These are phyloP conservation scores for Datura wrightii DNA, from an alignment of 257 asterid species.

Conservation along the genomic window DNA sequence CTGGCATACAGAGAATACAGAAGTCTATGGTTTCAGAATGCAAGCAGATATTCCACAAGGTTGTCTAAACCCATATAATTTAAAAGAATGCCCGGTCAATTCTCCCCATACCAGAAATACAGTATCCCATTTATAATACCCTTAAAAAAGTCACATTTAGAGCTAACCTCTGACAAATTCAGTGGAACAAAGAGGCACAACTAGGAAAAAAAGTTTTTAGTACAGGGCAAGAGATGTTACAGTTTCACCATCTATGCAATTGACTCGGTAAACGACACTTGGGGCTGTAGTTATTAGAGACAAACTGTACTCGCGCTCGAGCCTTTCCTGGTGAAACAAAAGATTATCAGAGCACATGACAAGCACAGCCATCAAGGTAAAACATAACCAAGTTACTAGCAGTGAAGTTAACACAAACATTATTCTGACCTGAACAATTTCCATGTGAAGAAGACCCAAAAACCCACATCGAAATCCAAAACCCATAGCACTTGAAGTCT, in stretches of 20 bases:
- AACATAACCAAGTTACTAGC: conserved; percentile 32
- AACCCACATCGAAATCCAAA: conserved; percentile 99
- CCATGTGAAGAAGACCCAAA: conserved; percentile 99
- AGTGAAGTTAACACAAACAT: conserved; percentile 27
- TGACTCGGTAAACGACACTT: conserved; percentile 92
- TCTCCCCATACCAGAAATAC: background rate
- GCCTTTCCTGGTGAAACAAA: conserved; percentile 85
- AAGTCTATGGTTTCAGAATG: background rate
- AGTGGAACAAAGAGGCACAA: conserved; percentile 17
- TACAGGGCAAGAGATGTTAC: conserved; percentile 67
- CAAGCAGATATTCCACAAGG: background rate
- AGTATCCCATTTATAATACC: background rate
- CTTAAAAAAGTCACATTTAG: background rate
- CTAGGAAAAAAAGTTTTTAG: conserved; percentile 32
- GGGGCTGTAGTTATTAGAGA: conserved; percentile 94
- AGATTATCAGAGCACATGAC: conserved; percentile 32
- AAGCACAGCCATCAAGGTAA: conserved; percentile 28
- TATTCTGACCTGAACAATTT: conserved; percentile 87
- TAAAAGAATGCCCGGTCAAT: background rate
- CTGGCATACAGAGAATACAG: background rate
- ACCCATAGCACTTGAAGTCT: conserved; percentile 98
- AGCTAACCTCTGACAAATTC: conserved; percentile 22
- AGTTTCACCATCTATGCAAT: conserved; percentile 73
- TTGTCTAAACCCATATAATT: background rate
- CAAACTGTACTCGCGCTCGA: conserved; percentile 96